These are phyloP conservation scores for Amanita jacksonii DNA, from an alignment of 768 basidiomycete species.

Conservation along the genomic window DNA sequence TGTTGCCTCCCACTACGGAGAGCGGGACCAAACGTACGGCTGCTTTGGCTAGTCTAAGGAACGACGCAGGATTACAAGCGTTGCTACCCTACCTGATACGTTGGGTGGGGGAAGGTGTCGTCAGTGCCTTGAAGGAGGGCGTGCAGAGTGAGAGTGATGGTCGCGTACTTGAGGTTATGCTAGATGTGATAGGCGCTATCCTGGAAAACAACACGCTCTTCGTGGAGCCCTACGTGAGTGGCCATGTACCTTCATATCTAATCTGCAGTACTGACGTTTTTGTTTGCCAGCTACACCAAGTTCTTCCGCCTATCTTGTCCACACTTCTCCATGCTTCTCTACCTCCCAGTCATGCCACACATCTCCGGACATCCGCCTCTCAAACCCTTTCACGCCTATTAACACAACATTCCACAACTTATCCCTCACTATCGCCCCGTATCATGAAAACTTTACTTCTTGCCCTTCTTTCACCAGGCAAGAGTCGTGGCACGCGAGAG, in stretches of 20 bases:
- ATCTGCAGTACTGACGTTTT: constrained; percentile 1
- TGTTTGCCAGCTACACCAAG: constrained; percentile 74
- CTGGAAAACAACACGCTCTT: constrained; percentile 84
- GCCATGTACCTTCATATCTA: constrained; percentile 10
- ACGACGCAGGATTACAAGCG: constrained; percentile 86
- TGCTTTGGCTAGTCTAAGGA: constrained; percentile 80
- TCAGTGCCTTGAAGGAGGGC: constrained; percentile 48
- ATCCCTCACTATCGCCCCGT: constrained; percentile 78
- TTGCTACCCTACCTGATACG: constrained; percentile 89
- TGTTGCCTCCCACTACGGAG: constrained; percentile 58
- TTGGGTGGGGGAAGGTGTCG: constrained; percentile 89
- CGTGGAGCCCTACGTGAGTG: constrained; percentile 88
- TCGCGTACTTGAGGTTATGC: constrained; percentile 63
- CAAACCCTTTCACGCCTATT: constrained; percentile 78
- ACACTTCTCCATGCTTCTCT: constrained; percentile 83
- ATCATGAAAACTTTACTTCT: constrained; percentile 91
- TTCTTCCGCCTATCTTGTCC: constrained; percentile 87
- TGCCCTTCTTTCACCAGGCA: constrained; percentile 65
- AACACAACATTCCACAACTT: constrained; percentile 78
- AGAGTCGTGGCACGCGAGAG: constrained; percentile 74
- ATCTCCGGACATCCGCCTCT: constrained; percentile 72
- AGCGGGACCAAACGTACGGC: constrained; percentile 70
- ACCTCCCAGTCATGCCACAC: constrained; percentile 57
- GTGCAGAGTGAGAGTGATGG: constrained; percentile 57
- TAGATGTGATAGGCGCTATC: constrained; percentile 80